Base-by-base conservation (phyloP, 306 rosid species). In the Geum urbanum region DNA sequence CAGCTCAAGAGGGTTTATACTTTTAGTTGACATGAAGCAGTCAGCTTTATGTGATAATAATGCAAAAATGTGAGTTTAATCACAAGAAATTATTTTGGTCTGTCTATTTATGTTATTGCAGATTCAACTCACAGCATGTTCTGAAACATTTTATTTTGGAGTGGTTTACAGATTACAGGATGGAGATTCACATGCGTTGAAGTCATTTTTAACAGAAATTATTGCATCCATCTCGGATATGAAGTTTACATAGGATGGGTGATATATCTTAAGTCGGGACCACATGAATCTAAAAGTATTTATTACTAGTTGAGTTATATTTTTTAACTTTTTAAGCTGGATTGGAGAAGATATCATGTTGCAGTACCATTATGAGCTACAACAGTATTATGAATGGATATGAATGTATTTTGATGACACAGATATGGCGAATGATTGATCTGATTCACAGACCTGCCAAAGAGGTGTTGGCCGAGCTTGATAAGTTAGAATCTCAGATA, bases 351-450 rank as follows among this genome's bases (percentile, higher is more conserved):
- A 27, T 27, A 27, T 27, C 32, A 27, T 27, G 32, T 27, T 27
- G 32, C 32, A 27, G 32, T 27, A 27, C 32, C 20, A 27, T 13
- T 27, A 27, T 27, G 32, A 27, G 32, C 32, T 27, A 57, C 43
- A 57, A 57, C 43, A 27, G 27, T 14, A 13, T 27, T 27, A 27
- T 27, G 32, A 27, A n/a, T 3, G 2, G 27, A 24, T 8, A 20
- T 27, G 40, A 11, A 27, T 27, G 0, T 39, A 40, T 57, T 56
- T 19, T 46, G 18, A 54, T 54, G 39, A 22, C 74, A 72, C 83
- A 87, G 96, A 79, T 90, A 51, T 90, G 94, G 96, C 58, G 96
- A 76, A 84, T 87, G 87, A 63, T 87, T 16, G 96, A 90, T 77
- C 48, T 86, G 63, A 79, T 90, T 32, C 79, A 87, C 77, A 75